A percentile compares a stretch with the other conserved stretches of the same genome.
Conservation (phyloP, 2,329 filamentous ascomycete genomes). For the Fusarium sp. region DNA sequence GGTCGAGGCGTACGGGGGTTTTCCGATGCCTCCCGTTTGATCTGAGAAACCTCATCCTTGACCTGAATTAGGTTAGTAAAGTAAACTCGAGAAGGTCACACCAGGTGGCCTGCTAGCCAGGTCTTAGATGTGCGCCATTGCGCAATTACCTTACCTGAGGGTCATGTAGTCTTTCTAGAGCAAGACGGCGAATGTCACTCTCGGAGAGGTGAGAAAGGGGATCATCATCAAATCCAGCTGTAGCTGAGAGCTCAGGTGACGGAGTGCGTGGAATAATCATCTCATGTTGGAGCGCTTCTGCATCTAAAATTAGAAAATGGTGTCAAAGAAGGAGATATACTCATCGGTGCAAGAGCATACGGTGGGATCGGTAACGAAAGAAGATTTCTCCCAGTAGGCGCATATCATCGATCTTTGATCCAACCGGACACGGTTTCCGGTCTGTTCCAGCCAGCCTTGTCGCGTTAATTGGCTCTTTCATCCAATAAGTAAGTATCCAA, state of each 20-base stretch:
- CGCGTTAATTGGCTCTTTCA: neutral
- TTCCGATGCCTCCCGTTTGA: slow-evolving; percentile 20
- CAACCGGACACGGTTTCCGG: neutral
- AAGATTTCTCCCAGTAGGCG: neutral
- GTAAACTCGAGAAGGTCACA: neutral
- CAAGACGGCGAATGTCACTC: slow-evolving; percentile 30
- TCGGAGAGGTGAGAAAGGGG: slow-evolving; percentile 8
- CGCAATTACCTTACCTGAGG: neutral
- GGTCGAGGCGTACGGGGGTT: neutral
- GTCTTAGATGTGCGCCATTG: fast-evolving
- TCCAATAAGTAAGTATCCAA: too few relatives aligned
- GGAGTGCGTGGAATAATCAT: slow-evolving; percentile 36
- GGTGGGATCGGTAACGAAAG: slow-evolving; percentile 37
- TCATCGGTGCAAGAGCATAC: neutral
- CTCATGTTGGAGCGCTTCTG: slow-evolving; percentile 33
- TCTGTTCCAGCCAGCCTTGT: neutral
- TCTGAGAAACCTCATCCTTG: neutral
- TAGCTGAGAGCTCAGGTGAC: neutral
- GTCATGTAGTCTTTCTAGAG: slow-evolving; percentile 26
- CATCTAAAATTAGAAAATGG: neutral
- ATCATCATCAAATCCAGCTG: neutral
- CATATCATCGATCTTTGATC: neutral
- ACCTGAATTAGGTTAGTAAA: neutral
- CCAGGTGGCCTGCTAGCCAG: neutral
- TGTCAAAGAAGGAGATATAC: neutral